phyloP scores from a whole-genome alignment of 306 rosid species.

The Cucurbita moschata region DNA sequence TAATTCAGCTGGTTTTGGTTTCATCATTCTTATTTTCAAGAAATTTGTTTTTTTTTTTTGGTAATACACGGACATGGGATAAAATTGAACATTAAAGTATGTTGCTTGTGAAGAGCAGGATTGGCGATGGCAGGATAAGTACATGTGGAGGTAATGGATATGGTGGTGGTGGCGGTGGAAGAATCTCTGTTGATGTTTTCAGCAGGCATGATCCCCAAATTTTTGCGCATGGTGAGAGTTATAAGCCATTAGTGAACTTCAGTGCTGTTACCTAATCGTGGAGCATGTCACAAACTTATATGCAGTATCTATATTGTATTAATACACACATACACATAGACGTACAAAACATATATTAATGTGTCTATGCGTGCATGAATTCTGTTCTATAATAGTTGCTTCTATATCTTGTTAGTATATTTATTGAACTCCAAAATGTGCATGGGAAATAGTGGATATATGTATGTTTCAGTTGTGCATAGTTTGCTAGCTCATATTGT shows the following conservation, averaged over 20 bases:
- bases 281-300: not conserved
- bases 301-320: not conserved
- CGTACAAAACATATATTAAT: not conserved
- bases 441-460: not conserved
- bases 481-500: not conserved
- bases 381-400: not conserved
- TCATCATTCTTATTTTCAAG: not conserved
- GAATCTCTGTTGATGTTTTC: conserved; percentile 48
- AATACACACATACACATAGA: not conserved
- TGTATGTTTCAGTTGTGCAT: not conserved
- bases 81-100: not conserved
- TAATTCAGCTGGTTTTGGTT: not conserved
- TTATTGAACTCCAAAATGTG: not conserved
- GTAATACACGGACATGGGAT: not conserved
- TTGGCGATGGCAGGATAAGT: conserved; percentile 44
- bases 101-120: conserved; percentile 30
- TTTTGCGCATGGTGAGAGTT: conserved; percentile 42
- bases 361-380: not conserved
- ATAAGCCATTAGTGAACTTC: not conserved
- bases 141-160: conserved; percentile 52
- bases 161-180: conserved; percentile 59
- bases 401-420: not conserved
- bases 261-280: not conserved
- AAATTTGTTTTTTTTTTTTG: not conserved
- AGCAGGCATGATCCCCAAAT: conserved; percentile 49